Conservation (phyloP, 805 yeast species). For the Myxozyma geophila region DNA sequence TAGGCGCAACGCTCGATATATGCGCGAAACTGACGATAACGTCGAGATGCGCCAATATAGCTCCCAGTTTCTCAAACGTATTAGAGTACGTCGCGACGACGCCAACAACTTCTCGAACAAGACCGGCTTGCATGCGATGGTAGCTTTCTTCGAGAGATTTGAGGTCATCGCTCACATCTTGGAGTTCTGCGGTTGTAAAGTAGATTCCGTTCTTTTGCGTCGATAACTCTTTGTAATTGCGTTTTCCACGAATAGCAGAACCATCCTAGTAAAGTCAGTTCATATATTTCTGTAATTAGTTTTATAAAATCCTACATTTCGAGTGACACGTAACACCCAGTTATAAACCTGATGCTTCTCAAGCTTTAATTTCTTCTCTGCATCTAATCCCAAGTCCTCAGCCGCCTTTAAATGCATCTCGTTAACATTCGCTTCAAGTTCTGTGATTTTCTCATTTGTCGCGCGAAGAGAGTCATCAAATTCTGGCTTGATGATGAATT, state of each 20-base stretch:
- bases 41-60: slow-evolving; percentile 73
- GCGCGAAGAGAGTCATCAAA: slow-evolving; percentile 76
- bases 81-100: slow-evolving; percentile 83
- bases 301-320: slow-evolving; percentile 46
- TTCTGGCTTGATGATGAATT: slow-evolving; percentile 84
- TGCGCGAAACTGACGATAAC: slow-evolving; percentile 86
- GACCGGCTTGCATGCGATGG: slow-evolving; percentile 70
- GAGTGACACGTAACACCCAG: slow-evolving; percentile 91
- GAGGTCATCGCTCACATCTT: slow-evolving; percentile 63
- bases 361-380: slow-evolving; percentile 84
- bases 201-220: slow-evolving; percentile 95
- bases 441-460: slow-evolving; percentile 62
- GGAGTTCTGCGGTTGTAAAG: slow-evolving; percentile 75
- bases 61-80: slow-evolving; percentile 69
- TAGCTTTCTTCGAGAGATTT: slow-evolving; percentile 66
- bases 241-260: slow-evolving; percentile 62
- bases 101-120: slow-evolving; percentile 80
- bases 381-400: slow-evolving; percentile 76
- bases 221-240: slow-evolving; percentile 72
- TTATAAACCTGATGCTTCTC: slow-evolving; percentile 89
- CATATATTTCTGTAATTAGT: no score
- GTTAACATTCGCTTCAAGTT: slow-evolving; percentile 59
- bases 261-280: slow-evolving; percentile 58
- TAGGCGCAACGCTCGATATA: slow-evolving; percentile 79
- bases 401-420: slow-evolving; percentile 66